These are phyloP conservation scores for Lentinula detonsa DNA, from an alignment of 768 basidiomycete genomes.

Conservation along the genomic window DNA sequence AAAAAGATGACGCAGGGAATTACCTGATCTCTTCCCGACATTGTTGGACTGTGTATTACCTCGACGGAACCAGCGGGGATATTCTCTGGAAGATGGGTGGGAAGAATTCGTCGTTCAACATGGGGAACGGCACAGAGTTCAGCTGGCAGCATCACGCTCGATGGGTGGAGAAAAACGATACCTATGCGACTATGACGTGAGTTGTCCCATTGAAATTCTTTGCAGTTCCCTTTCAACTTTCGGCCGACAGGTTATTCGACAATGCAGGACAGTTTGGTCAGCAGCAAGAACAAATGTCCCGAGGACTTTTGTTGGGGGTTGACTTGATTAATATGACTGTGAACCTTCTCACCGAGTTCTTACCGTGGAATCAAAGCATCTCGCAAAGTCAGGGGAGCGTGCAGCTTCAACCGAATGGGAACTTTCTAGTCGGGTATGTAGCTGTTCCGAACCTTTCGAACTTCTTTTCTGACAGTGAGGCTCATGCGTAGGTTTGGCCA, in stretches of 20 bases:
- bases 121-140: slow-evolving; percentile 9
- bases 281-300: neutral
- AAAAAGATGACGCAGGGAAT: slow-evolving; percentile 12
- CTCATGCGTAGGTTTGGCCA: neutral
- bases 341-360: neutral
- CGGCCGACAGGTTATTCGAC: neutral
- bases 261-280: neutral
- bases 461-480: neutral
- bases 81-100: slow-evolving; percentile 17
- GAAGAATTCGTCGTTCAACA: slow-evolving; percentile 10
- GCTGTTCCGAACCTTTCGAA: neutral
- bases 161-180: slow-evolving; percentile 9
- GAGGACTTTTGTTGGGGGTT: neutral
- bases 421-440: neutral
- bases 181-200: slow-evolving; percentile 9
- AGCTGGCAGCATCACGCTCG: slow-evolving; percentile 15
- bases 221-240: neutral
- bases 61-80: slow-evolving; percentile 11
- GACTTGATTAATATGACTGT: slow-evolving; percentile 4
- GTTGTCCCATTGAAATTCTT: neutral
- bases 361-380: neutral
- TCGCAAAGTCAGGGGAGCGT: slow-evolving; percentile 4
- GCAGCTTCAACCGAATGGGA: slow-evolving; percentile 4
- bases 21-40: slow-evolving; percentile 14
- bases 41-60: slow-evolving; percentile 12